Base-by-base conservation (phyloP, 163 green algal species). In the Chlorella variabilis region DNA sequence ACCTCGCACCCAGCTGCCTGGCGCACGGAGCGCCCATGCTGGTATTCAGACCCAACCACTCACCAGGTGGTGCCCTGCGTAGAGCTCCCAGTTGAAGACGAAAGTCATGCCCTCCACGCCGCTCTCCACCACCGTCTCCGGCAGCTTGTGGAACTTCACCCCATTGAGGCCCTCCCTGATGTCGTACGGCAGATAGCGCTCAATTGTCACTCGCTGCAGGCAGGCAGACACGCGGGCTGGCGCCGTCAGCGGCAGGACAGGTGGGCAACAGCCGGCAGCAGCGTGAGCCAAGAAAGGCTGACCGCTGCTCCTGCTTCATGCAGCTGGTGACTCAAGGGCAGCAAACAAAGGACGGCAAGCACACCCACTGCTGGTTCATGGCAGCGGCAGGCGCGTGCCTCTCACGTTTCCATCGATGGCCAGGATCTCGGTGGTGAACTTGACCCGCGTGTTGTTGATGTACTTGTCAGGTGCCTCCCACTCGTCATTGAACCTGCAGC, bases 51-150 rank as follows among this genome's bases (percentile, higher is more conserved):
- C 1, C 63, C 29, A 20, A 49, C 27, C 1, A 31, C 71, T 67
- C 51, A 78, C 71, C 33, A 67, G 56, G 71, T 78, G 71, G 34
- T 78, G 71, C 9, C 71, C 71, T 0, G 71, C 71, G 25, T 78
- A 78, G 33, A 25, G 27, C 23, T 27, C 13, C 71, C 71, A 78
- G 33, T 67, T 68, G 34, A 78, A 78, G 23, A 23, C 27, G 51
- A 78, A 78, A 1, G 51, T 68, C 31, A 68, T 20, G 15, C 71
- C 71, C 34, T 78, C 71, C 33, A 78, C 34, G 17, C 71, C 71
- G 33, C 36, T 66, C 9, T 78, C 71, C 18, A 34, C 29, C 7
- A 51, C 27, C 17, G 51, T 78, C 6, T 25, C 49, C 0, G 49
- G 51, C 3, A 41, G 71, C 3, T 33, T 20, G 51, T 54, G 27